These are phyloP conservation scores for Erodium maritimum DNA, from an alignment of 345 rosid species.

Conservation along the genomic window DNA sequence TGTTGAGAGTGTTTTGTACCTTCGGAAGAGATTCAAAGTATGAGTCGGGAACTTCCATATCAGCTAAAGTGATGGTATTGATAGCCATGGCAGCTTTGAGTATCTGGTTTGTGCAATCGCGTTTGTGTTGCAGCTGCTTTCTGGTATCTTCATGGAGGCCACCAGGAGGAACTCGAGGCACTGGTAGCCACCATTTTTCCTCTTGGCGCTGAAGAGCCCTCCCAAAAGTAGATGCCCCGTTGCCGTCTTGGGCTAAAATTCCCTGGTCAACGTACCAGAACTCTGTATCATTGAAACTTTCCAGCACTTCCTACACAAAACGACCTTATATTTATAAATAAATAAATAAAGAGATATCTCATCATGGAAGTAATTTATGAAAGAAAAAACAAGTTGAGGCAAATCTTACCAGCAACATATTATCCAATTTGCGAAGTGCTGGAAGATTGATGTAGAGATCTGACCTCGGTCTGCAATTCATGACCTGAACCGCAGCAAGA, in stretches of 20 bases:
- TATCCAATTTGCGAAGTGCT: slow-evolving; percentile 83
- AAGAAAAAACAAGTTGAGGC: background rate
- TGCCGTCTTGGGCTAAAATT: slow-evolving; percentile 58
- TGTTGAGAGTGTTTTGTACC: slow-evolving; percentile 23
- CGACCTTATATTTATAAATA: no score
- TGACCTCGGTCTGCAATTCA: slow-evolving; percentile 86
- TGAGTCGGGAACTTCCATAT: slow-evolving; percentile 85
- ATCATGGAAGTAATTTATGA: slow-evolving; percentile 4
- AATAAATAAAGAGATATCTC: no score
- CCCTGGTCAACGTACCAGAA: slow-evolving; percentile 98
- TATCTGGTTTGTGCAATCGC: slow-evolving; percentile 91
- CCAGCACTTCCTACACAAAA: slow-evolving; percentile 64
- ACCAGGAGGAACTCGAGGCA: slow-evolving; percentile 73
- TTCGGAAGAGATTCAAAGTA: slow-evolving; percentile 82
- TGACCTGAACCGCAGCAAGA: slow-evolving; percentile 44
- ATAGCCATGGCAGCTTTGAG: slow-evolving; percentile 97
- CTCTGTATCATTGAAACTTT: slow-evolving; percentile 63
- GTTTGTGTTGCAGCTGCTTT: slow-evolving; percentile 79
- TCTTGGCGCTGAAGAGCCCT: slow-evolving; percentile 81
- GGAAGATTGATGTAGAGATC: slow-evolving; percentile 90
- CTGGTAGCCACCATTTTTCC: slow-evolving; percentile 99
- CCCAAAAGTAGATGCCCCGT: slow-evolving; percentile 61
- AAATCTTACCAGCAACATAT: slow-evolving; percentile 84
- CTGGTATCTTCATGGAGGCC: slow-evolving; percentile 70
- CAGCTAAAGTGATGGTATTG: slow-evolving; percentile 62